Percentiles rank a stretch among this genome's conserved stretches.
These are phyloP conservation scores for Parmelia sp. DNA, from an alignment of 495 filamentous ascomycete genomes.

Conservation along the genomic window DNA sequence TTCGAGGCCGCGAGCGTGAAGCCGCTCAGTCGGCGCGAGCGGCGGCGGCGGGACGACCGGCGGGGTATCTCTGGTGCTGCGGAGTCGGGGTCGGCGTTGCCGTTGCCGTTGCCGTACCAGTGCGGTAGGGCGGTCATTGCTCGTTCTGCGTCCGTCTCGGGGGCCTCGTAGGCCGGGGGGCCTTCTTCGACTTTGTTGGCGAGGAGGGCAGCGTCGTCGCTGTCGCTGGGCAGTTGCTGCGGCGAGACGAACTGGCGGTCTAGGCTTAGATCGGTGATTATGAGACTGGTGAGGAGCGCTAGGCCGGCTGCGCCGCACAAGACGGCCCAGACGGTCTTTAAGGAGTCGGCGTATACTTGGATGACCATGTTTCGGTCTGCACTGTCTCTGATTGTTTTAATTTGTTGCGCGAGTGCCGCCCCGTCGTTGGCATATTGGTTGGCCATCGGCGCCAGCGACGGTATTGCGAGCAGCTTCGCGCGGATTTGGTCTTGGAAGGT, in stretches of 20 bases:
- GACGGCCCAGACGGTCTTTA: slow-evolving; percentile 50
- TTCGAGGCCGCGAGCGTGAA: slow-evolving; percentile 3
- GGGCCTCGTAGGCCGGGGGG: not conserved
- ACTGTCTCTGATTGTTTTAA: slow-evolving; percentile 43
- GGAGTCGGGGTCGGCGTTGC: no score
- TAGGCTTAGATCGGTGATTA: slow-evolving; percentile 47
- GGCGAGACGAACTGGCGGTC: slow-evolving; percentile 34
- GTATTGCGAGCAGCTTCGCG: slow-evolving; percentile 37
- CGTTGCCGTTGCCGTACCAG: no score
- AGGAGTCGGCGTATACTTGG: slow-evolving; percentile 46
- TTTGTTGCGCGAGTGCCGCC: slow-evolving; percentile 49
- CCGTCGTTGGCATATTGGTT: slow-evolving; percentile 47
- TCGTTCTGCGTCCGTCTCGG: not conserved
- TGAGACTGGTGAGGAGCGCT: slow-evolving; percentile 42
- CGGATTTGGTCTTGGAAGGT: slow-evolving; percentile 56
- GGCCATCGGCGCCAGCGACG: slow-evolving; percentile 39
- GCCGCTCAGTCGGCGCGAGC: slow-evolving; percentile 13
- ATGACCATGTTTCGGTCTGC: slow-evolving; percentile 39
- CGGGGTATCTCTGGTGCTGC: not conserved
- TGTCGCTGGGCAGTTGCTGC: slow-evolving; percentile 4
- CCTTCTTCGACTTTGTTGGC: slow-evolving; percentile 10
- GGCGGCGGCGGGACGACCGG: not conserved
- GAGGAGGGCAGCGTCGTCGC: slow-evolving; percentile 7
- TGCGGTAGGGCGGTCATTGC: slow-evolving; percentile 4
- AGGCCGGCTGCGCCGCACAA: slow-evolving; percentile 46